phyloP scores from a whole-genome alignment of 2,329 filamentous ascomycete species.

The Hypoxylon sp. region DNA sequence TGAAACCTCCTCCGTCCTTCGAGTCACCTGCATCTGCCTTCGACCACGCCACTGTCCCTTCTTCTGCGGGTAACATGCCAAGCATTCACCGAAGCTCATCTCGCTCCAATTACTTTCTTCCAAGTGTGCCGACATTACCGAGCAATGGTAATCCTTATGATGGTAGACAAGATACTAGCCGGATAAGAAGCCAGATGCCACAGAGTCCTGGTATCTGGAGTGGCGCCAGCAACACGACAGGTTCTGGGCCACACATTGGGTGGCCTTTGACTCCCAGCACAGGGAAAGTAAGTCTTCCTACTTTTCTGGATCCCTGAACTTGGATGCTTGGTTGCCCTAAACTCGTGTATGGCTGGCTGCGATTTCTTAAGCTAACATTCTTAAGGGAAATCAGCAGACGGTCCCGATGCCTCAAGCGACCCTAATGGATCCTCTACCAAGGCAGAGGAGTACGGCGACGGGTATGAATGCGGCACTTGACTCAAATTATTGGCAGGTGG shows the following conservation, averaged over 20 bases:
- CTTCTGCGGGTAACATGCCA: neutral
- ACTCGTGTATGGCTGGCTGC: neutral
- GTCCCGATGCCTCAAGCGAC: neutral
- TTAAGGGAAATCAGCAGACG: neutral
- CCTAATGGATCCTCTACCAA: neutral
- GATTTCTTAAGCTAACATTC: neutral
- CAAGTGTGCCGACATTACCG: neutral
- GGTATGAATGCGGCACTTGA: neutral
- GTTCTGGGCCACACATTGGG: neutral
- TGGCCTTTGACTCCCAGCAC: no score
- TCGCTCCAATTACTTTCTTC: neutral
- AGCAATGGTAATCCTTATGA: neutral
- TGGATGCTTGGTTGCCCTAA: neutral
- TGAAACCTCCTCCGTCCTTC: neutral
- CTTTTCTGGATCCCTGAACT: neutral
- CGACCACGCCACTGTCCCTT: neutral
- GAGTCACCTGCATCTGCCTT: neutral
- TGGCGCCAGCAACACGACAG: neutral
- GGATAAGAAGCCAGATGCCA: neutral
- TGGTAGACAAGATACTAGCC: neutral
- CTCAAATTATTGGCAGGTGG: neutral
- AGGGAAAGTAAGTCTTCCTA: neutral
- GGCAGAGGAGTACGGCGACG: neutral
- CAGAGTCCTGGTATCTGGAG: neutral
- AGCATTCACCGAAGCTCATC: neutral